Evolutionary conservation across 768 basidiomycete genomes (phyloP).

Genomic region (Xerocomellus chrysenteron): DNA sequence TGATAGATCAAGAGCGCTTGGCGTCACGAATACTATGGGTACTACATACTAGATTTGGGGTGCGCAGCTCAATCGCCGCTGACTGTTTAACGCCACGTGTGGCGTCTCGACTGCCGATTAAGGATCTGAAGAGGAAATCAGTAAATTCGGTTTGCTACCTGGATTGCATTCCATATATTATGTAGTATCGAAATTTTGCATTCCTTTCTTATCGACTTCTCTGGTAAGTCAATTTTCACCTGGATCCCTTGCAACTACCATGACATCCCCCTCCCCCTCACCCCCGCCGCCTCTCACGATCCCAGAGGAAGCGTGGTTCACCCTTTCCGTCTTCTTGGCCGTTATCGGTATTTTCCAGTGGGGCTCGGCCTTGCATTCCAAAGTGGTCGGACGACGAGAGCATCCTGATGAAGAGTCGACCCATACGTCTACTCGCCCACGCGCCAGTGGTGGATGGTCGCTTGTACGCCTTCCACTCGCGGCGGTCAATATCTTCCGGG

Average conservation of each 20-base stretch:
- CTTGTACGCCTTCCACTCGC: conserved; percentile 39
- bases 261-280: not conserved
- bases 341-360: conserved; percentile 27
- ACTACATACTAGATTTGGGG: too few species aligned
- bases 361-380: conserved; percentile 25
- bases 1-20: too few species aligned
- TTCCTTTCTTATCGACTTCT: not conserved
- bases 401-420: conserved; percentile 19
- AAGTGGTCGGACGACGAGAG: not conserved
- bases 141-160: not conserved
- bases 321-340: conserved; percentile 13
- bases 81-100: too few species aligned
- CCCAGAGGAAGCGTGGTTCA: conserved; percentile 20
- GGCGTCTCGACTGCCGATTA: too few species aligned
- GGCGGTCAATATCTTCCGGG: conserved; percentile 43
- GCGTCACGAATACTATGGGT: too few species aligned
- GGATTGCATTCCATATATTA: conserved; percentile 9
- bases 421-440: not conserved
- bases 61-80: too few species aligned
- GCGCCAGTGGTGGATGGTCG: conserved; percentile 35
- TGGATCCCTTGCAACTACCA: not conserved
- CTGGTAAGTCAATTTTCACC: not conserved
- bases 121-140: not conserved
- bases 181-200: not conserved
- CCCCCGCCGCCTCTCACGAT: not conserved